Conservation (phyloP, 164 flowering plant genomes). For the Magnolia kwangsiensis region DNA sequence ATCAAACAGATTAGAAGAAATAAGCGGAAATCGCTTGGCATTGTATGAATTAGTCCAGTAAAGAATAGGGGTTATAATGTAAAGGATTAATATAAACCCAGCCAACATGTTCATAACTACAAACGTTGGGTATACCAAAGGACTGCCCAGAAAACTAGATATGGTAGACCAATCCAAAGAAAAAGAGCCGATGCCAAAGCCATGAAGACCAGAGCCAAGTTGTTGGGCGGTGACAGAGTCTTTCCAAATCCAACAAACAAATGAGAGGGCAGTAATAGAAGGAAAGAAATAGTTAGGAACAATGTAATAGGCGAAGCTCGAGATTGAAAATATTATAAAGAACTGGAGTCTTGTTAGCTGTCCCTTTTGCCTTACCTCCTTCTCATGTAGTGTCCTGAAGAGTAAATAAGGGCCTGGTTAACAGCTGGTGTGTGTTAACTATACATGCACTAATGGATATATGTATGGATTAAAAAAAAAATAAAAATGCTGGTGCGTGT, state of each 20-base stretch:
- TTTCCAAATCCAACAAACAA: conserved; percentile 53
- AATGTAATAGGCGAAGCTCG: conserved; percentile 42
- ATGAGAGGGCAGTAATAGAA: conserved; percentile 43
- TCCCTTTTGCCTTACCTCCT: conserved; percentile 38
- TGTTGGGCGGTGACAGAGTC: conserved; percentile 41
- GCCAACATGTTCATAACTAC: conserved; percentile 36
- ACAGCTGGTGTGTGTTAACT: no score
- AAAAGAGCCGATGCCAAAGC: conserved; percentile 57
- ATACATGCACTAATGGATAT: no score
- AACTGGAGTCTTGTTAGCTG: conserved; percentile 59
- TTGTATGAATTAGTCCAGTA: conserved; percentile 53
- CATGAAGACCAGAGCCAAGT: conserved; percentile 47
- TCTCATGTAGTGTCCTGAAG: conserved; percentile 56
- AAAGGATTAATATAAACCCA: conserved; percentile 35
- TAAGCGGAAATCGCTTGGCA: conserved; percentile 49
- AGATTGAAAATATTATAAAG: conserved; percentile 39
- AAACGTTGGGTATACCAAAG: conserved; percentile 51
- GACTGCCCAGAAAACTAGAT: conserved; percentile 43
- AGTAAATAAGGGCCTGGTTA: neutral
- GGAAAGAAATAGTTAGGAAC: conserved; percentile 43
- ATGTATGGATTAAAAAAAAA: no score
- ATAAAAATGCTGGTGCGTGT: no score
- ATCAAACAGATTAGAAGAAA: conserved; percentile 40
- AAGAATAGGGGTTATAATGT: conserved; percentile 37
- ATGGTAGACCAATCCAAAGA: conserved; percentile 56